Conservation (phyloP, 768 basidiomycete genomes). For the Tricholoma furcatifolium region DNA sequence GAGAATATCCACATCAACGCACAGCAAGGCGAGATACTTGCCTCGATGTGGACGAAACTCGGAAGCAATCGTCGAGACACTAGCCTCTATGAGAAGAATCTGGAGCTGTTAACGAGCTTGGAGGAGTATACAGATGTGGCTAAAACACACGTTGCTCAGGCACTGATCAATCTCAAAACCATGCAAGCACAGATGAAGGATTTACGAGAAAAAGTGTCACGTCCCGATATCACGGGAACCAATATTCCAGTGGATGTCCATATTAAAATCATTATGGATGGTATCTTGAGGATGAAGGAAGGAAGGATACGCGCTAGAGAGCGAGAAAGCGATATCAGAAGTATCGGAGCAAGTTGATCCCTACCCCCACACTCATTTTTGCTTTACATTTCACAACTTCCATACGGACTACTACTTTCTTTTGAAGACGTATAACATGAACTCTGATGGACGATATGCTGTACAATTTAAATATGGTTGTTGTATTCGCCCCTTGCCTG, state of each 20-base stretch:
- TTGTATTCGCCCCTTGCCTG: no score
- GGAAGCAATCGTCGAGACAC: constrained; percentile 42
- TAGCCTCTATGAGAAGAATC: constrained; percentile 31
- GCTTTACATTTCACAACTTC: no score
- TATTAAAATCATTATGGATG: constrained; percentile 45
- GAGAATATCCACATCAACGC: constrained; percentile 35
- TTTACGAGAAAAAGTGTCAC: constrained; percentile 45
- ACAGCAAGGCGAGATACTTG: constrained; percentile 39
- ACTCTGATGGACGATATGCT: no score
- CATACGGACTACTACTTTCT: no score
- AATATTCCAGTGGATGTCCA: constrained; percentile 54
- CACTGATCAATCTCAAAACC: constrained; percentile 40
- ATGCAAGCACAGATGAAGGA: constrained; percentile 56
- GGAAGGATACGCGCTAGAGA: constrained; percentile 33
- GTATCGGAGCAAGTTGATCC: constrained; percentile 6
- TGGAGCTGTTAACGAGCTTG: constrained; percentile 37
- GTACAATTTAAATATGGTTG: no score
- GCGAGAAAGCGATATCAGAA: constrained; percentile 23
- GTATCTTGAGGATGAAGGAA: constrained; percentile 42
- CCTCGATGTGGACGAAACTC: constrained; percentile 48
- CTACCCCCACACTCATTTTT: no score
- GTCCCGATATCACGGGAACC: constrained; percentile 43
- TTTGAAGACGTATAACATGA: no score
- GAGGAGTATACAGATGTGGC: constrained; percentile 43
- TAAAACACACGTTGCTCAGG: constrained; percentile 42